Evolutionary conservation across 2,329 filamentous ascomycete genomes (phyloP).

Genomic region (Penicillium verrucosum): DNA sequence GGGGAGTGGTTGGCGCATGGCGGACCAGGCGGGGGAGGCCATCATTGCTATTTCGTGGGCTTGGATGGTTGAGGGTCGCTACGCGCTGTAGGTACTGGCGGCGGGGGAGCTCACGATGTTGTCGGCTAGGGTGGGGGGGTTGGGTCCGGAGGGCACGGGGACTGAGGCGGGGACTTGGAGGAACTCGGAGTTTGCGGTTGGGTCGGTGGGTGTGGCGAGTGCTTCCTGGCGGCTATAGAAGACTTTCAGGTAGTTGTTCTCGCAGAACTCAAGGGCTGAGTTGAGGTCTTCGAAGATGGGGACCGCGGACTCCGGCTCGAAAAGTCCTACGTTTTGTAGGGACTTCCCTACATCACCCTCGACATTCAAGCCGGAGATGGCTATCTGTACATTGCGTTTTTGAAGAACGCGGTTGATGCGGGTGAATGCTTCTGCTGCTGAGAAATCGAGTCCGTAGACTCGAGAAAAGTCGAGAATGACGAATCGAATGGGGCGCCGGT

Average conservation of each 20-base stretch:
- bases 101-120: conserved; percentile 71
- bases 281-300: conserved; percentile 86
- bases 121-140: conserved; percentile 44
- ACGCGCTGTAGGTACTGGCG: conserved; percentile 73
- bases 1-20: conserved; percentile 84
- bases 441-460: conserved; percentile 92
- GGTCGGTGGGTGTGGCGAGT: conserved; percentile 20
- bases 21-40: conserved; percentile 68
- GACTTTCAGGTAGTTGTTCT: conserved; percentile 85
- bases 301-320: conserved; percentile 68
- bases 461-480: conserved; percentile 84
- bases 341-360: conserved; percentile 72
- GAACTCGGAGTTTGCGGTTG: conserved; percentile 3
- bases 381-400: conserved; percentile 72
- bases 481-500: conserved; percentile 76
- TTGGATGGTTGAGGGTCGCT: conserved; percentile 68
- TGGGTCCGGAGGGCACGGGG: conserved; percentile 10
- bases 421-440: conserved; percentile 90
- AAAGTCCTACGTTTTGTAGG: conserved; percentile 79
- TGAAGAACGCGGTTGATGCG: conserved; percentile 82
- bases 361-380: conserved; percentile 77
- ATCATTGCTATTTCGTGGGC: conserved; percentile 49
- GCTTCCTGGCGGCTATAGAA: conserved; percentile 68
- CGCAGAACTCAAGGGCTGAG: conserved; percentile 86
- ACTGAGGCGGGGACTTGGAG: conserved; percentile 30